phyloP scores from a whole-genome alignment of 768 basidiomycete species.

The Boletus huronensis region DNA sequence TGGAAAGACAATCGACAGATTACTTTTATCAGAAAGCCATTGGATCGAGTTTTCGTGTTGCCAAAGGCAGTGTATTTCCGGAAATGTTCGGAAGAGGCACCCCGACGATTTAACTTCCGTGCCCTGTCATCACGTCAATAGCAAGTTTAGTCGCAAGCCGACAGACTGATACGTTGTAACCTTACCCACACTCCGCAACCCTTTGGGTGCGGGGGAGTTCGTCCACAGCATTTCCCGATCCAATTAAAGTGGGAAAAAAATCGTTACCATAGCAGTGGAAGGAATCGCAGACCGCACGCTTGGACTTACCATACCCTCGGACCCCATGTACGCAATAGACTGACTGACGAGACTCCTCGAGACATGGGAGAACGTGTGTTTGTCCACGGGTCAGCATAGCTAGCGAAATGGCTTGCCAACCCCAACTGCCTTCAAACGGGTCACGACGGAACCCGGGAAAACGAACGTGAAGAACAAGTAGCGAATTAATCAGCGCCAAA shows the following conservation, averaged over 20 bases:
- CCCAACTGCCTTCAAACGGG: not conserved
- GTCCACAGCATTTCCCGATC: not conserved
- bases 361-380: not conserved
- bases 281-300: no score
- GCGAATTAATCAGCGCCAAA: not conserved
- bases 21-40: not conserved
- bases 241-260: not conserved
- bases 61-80: no score
- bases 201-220: not conserved
- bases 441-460: not conserved
- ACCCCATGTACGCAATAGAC: not conserved
- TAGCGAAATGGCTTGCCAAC: no score
- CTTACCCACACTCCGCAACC: not conserved
- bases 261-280: not conserved
- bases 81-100: no score
- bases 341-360: not conserved
- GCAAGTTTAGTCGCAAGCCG: not conserved
- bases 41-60: not conserved
- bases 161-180: not conserved
- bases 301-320: not conserved
- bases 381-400: not conserved
- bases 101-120: not conserved
- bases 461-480: not conserved
- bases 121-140: not conserved
- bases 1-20: not conserved